Conservation (phyloP, 345 rosid genomes). For the Balakata baccata region DNA sequence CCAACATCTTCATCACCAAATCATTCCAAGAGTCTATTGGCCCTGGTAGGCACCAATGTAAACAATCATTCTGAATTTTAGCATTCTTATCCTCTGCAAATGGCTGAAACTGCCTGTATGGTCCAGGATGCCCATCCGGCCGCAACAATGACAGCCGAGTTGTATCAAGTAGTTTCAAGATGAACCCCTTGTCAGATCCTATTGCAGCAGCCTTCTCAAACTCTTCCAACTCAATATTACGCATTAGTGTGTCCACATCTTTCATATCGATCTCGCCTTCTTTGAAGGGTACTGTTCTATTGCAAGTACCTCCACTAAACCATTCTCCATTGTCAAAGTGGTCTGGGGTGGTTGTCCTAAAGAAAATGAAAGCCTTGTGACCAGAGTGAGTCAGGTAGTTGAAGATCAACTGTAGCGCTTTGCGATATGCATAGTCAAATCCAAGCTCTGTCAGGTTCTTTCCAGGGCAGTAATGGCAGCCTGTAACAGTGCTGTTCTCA, state of each 20-base stretch:
- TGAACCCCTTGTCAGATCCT: slow-evolving; percentile 17
- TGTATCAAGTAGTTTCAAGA: slow-evolving; percentile 36
- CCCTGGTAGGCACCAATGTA: slow-evolving; percentile 50
- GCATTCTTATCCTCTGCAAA: slow-evolving; percentile 22
- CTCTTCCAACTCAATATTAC: slow-evolving; percentile 39
- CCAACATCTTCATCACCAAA: slow-evolving; percentile 31
- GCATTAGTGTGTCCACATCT: slow-evolving; percentile 24
- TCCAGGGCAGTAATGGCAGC: slow-evolving; percentile 38
- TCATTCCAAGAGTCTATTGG: slow-evolving; percentile 47
- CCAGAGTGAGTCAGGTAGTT: slow-evolving; percentile 18
- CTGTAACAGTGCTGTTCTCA: slow-evolving; percentile 26
- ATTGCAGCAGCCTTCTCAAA: slow-evolving; percentile 24
- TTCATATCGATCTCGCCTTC: slow-evolving; percentile 22
- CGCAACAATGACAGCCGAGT: slow-evolving; percentile 24
- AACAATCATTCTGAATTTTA: slow-evolving; percentile 33
- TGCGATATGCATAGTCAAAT: slow-evolving; percentile 36
- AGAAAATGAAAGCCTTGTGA: slow-evolving; percentile 30
- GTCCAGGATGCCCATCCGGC: slow-evolving; percentile 40
- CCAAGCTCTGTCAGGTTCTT: slow-evolving; percentile 33
- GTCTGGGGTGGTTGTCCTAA: slow-evolving; percentile 46
- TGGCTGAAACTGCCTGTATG: slow-evolving; percentile 30
- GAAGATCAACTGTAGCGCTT: slow-evolving; percentile 29
- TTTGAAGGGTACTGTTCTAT: slow-evolving; percentile 35
- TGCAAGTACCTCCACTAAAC: slow-evolving; percentile 47
- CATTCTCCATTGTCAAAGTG: slow-evolving; percentile 52